Evolutionary conservation across 75 land plant genomes (phyloP).

Genomic region (Cunninghamia lanceolata): DNA sequence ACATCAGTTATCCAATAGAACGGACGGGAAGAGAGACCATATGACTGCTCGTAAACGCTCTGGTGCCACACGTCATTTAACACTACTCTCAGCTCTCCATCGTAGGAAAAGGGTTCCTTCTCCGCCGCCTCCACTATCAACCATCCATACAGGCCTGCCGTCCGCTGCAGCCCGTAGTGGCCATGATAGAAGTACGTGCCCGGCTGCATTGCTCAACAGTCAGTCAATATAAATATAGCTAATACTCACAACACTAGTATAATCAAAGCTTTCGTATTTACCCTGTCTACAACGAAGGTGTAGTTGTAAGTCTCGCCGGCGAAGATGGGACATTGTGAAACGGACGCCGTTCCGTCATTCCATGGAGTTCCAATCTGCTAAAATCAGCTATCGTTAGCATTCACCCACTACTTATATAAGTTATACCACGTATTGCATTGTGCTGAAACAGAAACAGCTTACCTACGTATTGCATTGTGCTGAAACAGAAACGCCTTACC

Average conservation of each 20-base stretch:
- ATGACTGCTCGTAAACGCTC: slow-evolving; percentile 39
- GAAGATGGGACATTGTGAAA: slow-evolving; percentile 21
- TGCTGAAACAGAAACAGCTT: too few relatives aligned
- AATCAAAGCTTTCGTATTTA: too few relatives aligned
- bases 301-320: slow-evolving; percentile 20
- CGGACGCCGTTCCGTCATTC: slow-evolving; percentile 7
- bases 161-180: slow-evolving; percentile 75
- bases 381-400: too few relatives aligned
- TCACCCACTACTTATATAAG: too few relatives aligned
- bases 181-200: slow-evolving; percentile 81
- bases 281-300: too few relatives aligned
- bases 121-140: too few relatives aligned
- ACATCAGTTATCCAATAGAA: slow-evolving; percentile 72
- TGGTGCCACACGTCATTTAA: slow-evolving; percentile 82
- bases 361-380: slow-evolving; percentile 21
- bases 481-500: too few relatives aligned
- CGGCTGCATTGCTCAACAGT: slow-evolving; percentile 50
- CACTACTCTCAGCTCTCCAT: slow-evolving; percentile 57
- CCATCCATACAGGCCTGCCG: slow-evolving; percentile 67
- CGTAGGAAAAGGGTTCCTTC: slow-evolving; percentile 60
- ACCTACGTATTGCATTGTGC: too few relatives aligned
- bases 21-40: slow-evolving; percentile 60
- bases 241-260: too few relatives aligned
- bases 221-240: too few relatives aligned
- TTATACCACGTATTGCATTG: too few relatives aligned